Conservation (phyloP, 1,284 basidiomycete species). For the Spongiforma sp. region DNA sequence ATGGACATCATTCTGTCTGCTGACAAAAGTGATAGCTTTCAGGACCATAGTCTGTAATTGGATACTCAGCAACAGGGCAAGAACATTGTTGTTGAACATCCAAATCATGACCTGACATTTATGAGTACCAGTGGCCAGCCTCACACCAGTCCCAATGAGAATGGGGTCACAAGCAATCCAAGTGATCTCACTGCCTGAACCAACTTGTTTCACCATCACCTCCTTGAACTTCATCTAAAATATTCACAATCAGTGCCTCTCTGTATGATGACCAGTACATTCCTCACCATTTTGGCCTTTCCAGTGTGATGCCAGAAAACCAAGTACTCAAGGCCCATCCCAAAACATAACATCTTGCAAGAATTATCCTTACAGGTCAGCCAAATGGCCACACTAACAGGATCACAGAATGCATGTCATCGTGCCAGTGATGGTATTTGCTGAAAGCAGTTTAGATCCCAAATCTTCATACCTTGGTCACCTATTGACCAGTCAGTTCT, state of each 20-base stretch:
- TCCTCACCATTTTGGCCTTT: background rate
- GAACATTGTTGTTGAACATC: background rate
- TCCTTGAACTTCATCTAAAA: background rate
- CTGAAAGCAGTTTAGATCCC: background rate
- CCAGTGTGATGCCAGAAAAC: background rate
- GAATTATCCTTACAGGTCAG: background rate
- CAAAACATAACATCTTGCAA: background rate
- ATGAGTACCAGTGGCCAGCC: background rate
- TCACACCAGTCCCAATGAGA: background rate
- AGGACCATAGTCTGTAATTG: background rate
- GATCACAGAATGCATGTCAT: background rate
- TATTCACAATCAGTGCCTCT: background rate
- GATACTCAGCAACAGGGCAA: background rate
- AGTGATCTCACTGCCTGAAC: background rate
- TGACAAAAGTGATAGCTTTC: background rate
- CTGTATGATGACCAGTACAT: background rate
- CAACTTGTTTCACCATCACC: background rate
- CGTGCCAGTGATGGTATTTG: background rate
- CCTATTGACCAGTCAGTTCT: background rate
- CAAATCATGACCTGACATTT: background rate
- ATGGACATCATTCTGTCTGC: background rate
- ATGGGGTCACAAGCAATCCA: background rate
- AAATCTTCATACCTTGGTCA: constrained; percentile 1
- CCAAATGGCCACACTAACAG: background rate
- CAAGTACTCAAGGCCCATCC: background rate